Evolutionary conservation across 257 asterid species (phyloP).

Genomic region (Prunella vulgaris): DNA sequence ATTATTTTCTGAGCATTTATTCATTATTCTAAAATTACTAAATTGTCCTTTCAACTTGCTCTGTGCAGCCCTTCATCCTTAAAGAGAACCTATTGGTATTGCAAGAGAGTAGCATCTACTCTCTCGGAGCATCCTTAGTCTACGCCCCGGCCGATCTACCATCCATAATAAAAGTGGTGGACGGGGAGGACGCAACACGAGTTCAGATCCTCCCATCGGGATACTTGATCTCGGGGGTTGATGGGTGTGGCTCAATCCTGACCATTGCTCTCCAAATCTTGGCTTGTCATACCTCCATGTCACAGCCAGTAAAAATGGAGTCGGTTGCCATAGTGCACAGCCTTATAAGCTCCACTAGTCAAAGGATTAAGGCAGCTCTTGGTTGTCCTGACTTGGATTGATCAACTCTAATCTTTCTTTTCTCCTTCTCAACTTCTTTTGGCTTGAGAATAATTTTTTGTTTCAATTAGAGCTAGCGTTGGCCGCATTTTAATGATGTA

Average conservation of each 20-base stretch:
- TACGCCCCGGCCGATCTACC: slow-evolving; percentile 44
- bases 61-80: slow-evolving; percentile 38
- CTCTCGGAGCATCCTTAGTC: slow-evolving; percentile 42
- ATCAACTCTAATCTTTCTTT: no score
- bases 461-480: no score
- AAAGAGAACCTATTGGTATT: slow-evolving; percentile 46
- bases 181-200: slow-evolving; percentile 31
- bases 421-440: no score
- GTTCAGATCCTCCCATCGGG: slow-evolving; percentile 68
- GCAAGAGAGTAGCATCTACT: slow-evolving; percentile 56
- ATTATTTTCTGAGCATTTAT: no score
- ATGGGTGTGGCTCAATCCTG: slow-evolving; percentile 42
- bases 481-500: no score
- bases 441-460: no score
- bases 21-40: no score
- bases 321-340: slow-evolving; percentile 37
- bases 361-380: slow-evolving; percentile 40
- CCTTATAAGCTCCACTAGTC: slow-evolving; percentile 45
- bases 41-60: no score
- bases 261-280: slow-evolving; percentile 54
- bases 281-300: slow-evolving; percentile 6
- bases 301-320: slow-evolving; percentile 42
- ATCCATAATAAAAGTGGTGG: slow-evolving; percentile 25
- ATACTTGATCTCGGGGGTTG: slow-evolving; percentile 39
- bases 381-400: slow-evolving; percentile 24